A percentile compares a stretch with the other conserved stretches of the same genome.
Conservation (phyloP, 192 early-diverging fungal species). For the Backusella tarrabulga region DNA sequence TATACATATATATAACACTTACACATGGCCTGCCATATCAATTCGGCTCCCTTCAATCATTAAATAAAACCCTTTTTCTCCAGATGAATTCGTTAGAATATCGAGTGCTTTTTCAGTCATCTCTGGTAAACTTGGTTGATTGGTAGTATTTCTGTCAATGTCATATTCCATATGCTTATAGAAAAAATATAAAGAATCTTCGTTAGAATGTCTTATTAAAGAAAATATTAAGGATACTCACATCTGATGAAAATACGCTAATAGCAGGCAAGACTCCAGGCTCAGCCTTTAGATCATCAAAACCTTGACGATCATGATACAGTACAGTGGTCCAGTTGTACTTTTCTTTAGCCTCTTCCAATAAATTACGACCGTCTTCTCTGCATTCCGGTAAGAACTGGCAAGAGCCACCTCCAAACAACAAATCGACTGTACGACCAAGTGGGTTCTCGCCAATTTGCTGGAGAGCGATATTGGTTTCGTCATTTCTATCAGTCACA, state of each 20-base stretch:
- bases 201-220: not conserved
- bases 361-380: conserved; percentile 67
- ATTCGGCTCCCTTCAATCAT: conserved; percentile 97
- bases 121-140: conserved; percentile 78
- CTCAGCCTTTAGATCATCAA: conserved; percentile 50
- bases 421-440: conserved; percentile 79
- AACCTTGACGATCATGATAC: conserved; percentile 50
- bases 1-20: conserved; percentile 15
- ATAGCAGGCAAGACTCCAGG: conserved; percentile 61
- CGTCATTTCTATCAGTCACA: conserved; percentile 73
- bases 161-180: conserved; percentile 86
- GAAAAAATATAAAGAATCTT: not conserved
- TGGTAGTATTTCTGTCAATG: conserved; percentile 71
- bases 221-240: conserved; percentile 11
- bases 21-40: conserved; percentile 92
- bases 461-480: conserved; percentile 85
- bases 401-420: conserved; percentile 92
- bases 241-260: conserved; percentile 73
- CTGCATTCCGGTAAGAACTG: conserved; percentile 89
- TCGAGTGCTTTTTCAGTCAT: conserved; percentile 85
- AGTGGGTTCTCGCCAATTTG: conserved; percentile 90
- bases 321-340: conserved; percentile 64
- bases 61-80: conserved; percentile 84
- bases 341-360: conserved; percentile 51
- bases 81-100: conserved; percentile 57